Base-by-base conservation (phyloP, 176 grass and related monocot species). In the Otatea glauca region DNA sequence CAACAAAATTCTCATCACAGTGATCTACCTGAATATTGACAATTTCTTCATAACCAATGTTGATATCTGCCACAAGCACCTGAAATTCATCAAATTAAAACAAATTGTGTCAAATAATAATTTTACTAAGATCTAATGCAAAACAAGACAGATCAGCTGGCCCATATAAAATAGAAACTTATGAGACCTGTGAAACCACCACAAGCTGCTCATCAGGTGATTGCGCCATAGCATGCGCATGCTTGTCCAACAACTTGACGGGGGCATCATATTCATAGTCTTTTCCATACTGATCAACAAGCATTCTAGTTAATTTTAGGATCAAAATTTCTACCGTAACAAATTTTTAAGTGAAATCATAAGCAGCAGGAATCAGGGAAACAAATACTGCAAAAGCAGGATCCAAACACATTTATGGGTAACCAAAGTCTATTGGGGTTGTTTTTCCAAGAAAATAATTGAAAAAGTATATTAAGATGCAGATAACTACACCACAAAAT, bases 61-160 rank as follows among this genome's bases (percentile, higher is more conserved):
- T 98, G 83, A 98, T 95, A 85, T 98, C 96, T 76, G 96, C 88
- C 32, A 94, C 96, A 89, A 98, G 96, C 58, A 98, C 96, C 96
- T 98, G 58, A 68, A 41, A 70, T 72, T 48, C 10, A 89, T 58
- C 56, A 90, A 62, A 77, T 69, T 63, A 6, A 37, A 79, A 85
- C 42, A 47, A 70, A 29, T 7, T 64, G 23, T 72, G 34, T 49
- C 42, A 39, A n/a, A 32, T 62, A n/a, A 43, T 48, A 47, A 66
- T 59, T 44, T 65, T n/a, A 53, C 10, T 32, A 83, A 65, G 24
- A 65, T 78, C 20, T 42, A 72, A 29, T 18, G 10, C 1, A 55
- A 66, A 78, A 23, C 8, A 18, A 49, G 47, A 83, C 49, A 34
- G 56, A 76, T 72, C 6, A 78, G 47, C 0, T 55, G 37, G 65